Percentiles rank a stretch among this genome's conserved stretches.
Conservation (phyloP, 2,329 filamentous ascomycete genomes). For the Alternaria arbusti region DNA sequence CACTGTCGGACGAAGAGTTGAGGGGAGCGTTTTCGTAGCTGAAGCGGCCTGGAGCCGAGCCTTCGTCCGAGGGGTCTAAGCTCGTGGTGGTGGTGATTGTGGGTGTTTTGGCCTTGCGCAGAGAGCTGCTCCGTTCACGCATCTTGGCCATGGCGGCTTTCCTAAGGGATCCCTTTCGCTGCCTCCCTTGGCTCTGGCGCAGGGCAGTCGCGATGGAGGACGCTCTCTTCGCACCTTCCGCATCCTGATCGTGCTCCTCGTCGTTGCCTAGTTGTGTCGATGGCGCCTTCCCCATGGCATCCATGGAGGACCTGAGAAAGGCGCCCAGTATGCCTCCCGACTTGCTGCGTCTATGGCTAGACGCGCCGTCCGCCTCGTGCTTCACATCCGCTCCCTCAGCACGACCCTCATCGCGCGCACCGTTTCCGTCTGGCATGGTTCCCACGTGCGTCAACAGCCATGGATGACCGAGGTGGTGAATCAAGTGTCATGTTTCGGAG, state of each 20-base stretch:
- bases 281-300: slow-evolving; percentile 34
- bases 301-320: slow-evolving; percentile 23
- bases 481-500: slow-evolving; percentile 25
- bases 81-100: slow-evolving; percentile 26
- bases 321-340: slow-evolving; percentile 72
- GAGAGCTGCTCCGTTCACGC: slow-evolving; percentile 36
- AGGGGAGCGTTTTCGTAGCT: slow-evolving; percentile 48
- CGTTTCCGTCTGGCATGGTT: slow-evolving; percentile 33
- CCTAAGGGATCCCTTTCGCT: slow-evolving; percentile 81
- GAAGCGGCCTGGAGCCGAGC: slow-evolving; percentile 38
- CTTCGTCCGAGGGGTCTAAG: slow-evolving; percentile 22
- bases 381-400: background rate
- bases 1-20: slow-evolving; percentile 44
- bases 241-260: slow-evolving; percentile 31
- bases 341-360: slow-evolving; percentile 54
- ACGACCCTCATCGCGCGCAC: background rate
- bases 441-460: slow-evolving; percentile 17
- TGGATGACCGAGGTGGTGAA: slow-evolving; percentile 14
- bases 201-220: slow-evolving; percentile 47
- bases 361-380: slow-evolving; percentile 4
- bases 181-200: slow-evolving; percentile 61
- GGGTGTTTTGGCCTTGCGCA: slow-evolving; percentile 30
- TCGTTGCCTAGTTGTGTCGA: slow-evolving; percentile 26
- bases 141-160: slow-evolving; percentile 80
- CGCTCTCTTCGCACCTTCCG: slow-evolving; percentile 32